phyloP scores from a whole-genome alignment of 495 filamentous ascomycete species.

The Penicillium crystallinum region DNA sequence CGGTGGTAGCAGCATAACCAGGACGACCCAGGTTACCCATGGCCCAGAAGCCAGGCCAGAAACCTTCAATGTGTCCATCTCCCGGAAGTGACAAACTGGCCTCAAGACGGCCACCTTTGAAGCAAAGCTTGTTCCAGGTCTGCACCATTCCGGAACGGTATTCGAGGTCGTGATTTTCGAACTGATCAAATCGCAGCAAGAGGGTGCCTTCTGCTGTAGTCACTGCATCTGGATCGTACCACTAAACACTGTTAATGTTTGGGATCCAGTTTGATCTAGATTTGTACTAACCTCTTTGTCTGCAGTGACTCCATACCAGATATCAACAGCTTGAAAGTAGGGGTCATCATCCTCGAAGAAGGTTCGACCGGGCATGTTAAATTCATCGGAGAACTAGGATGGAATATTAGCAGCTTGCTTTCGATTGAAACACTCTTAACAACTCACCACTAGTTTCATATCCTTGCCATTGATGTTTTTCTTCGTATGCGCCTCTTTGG shows the following conservation, averaged over 20 bases:
- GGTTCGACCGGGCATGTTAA: slow-evolving; percentile 63
- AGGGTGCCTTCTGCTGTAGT: slow-evolving; percentile 63
- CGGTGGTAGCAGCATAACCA: slow-evolving; percentile 64
- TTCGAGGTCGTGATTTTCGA: slow-evolving; percentile 61
- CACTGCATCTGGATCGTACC: slow-evolving; percentile 77
- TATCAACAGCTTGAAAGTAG: slow-evolving; percentile 62
- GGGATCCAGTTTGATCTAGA: not conserved
- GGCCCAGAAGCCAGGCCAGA: slow-evolving; percentile 81
- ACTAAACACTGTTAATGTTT: slow-evolving; percentile 35
- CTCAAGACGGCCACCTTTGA: slow-evolving; percentile 72
- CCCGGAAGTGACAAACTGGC: slow-evolving; percentile 73
- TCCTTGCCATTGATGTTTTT: slow-evolving; percentile 54
- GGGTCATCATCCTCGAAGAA: slow-evolving; percentile 74
- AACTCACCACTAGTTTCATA: slow-evolving; percentile 59
- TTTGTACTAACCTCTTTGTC: slow-evolving; percentile 56
- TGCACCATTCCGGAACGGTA: slow-evolving; percentile 81
- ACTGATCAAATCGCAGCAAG: slow-evolving; percentile 62
- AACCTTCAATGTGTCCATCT: slow-evolving; percentile 59
- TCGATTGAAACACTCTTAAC: not conserved
- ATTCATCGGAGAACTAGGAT: slow-evolving; percentile 70
- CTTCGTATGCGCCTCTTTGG: slow-evolving; percentile 52
- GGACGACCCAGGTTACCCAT: slow-evolving; percentile 71
- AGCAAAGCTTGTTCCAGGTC: slow-evolving; percentile 76
- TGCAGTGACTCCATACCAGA: slow-evolving; percentile 78
- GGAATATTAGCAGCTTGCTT: not conserved